phyloP scores from a whole-genome alignment of 768 basidiomycete species.

The Lepiota brunneoincarnata region DNA sequence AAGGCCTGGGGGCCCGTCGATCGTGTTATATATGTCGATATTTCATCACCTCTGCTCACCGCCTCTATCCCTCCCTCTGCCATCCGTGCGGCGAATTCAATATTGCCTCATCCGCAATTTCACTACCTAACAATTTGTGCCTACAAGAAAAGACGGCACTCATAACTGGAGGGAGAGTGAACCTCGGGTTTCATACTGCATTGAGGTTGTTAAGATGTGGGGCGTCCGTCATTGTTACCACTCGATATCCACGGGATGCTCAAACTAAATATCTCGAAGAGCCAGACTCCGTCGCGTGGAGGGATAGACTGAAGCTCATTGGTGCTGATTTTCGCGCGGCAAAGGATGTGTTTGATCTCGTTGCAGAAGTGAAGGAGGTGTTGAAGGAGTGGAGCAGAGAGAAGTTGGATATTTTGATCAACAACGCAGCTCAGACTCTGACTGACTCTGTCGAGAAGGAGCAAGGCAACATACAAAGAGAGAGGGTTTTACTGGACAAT shows the following conservation, averaged over 20 bases:
- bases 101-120: constrained; percentile 23
- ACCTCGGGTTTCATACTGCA: constrained; percentile 29
- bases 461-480: constrained; percentile 22
- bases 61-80: constrained; percentile 23
- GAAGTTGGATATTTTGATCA: constrained; percentile 28
- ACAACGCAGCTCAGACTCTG: constrained; percentile 35
- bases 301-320: constrained; percentile 24
- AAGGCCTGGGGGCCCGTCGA: background rate
- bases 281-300: constrained; percentile 24
- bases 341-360: constrained; percentile 29
- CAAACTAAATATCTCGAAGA: constrained; percentile 26
- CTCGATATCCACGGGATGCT: constrained; percentile 31
- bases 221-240: constrained; percentile 26
- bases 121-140: constrained; percentile 23
- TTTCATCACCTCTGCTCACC: constrained; percentile 17
- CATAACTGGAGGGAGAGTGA: constrained; percentile 33
- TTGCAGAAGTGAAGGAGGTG: constrained; percentile 21
- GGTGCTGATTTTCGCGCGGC: constrained; percentile 33
- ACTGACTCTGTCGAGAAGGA: constrained; percentile 27
- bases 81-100: constrained; percentile 29
- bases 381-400: constrained; percentile 15
- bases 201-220: constrained; percentile 30
- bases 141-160: constrained; percentile 25
- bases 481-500: constrained; percentile 17
- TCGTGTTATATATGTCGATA: constrained; percentile 28